phyloP scores from a whole-genome alignment of 306 rosid genomes.

The Canavalia ensiformis region DNA sequence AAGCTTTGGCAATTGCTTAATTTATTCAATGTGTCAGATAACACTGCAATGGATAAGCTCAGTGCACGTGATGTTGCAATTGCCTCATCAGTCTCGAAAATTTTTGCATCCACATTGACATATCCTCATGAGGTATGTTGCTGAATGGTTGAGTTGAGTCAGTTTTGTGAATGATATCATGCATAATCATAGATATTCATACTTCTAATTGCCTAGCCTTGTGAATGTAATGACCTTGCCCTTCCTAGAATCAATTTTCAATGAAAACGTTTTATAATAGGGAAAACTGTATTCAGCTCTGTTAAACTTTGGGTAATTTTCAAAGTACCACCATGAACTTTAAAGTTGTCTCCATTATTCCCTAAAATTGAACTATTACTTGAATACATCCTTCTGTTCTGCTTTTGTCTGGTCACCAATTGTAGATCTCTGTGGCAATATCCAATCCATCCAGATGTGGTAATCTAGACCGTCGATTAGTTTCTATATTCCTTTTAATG shows the following conservation, averaged over 20 bases:
- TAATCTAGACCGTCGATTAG: constrained; percentile 1
- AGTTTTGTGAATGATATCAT: not conserved
- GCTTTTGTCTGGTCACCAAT: not conserved
- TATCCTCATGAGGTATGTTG: constrained; percentile 76
- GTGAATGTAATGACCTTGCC: constrained; percentile 2
- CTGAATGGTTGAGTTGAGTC: constrained; percentile 14
- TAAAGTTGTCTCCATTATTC: not conserved
- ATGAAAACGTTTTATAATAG: not conserved
- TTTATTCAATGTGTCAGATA: constrained; percentile 46
- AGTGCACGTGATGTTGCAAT: constrained; percentile 70
- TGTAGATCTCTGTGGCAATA: not conserved
- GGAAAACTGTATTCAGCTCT: not conserved
- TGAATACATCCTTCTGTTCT: not conserved
- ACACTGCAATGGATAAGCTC: constrained; percentile 65
- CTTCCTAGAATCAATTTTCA: not conserved
- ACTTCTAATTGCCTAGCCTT: not conserved
- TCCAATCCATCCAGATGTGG: not conserved
- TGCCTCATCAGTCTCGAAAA: constrained; percentile 73
- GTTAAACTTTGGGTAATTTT: not conserved
- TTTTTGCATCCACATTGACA: constrained; percentile 74
- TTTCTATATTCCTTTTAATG: not conserved
- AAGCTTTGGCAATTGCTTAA: constrained; percentile 5
- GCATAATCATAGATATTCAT: not conserved
- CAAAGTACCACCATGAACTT: not conserved
- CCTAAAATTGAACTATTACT: constrained; percentile 3